A percentile compares a stretch with the other conserved stretches of the same genome.
phyloP scores from a whole-genome alignment of 257 asterid species.

The Ballota nigra region DNA sequence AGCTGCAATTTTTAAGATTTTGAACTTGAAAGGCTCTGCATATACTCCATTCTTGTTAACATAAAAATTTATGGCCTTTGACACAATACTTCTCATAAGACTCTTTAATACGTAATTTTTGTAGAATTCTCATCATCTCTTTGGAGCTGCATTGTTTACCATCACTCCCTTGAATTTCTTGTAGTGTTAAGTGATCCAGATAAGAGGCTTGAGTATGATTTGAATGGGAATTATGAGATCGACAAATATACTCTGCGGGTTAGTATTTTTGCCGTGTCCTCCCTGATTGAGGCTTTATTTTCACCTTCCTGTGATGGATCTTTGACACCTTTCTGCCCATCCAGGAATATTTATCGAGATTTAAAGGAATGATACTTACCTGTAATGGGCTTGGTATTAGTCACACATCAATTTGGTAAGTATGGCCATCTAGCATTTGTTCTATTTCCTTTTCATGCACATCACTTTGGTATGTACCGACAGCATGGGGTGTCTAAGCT shows the following conservation, averaged over 20 bases:
- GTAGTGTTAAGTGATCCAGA: constrained; percentile 70
- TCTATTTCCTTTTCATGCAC: constrained; percentile 9
- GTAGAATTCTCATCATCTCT: not conserved
- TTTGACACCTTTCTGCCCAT: constrained; percentile 9
- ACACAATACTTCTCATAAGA: not conserved
- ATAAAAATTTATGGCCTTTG: constrained; percentile 4
- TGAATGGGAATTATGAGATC: constrained; percentile 57
- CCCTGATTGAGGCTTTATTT: not conserved
- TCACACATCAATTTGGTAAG: constrained; percentile 50
- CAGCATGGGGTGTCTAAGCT: constrained; percentile 9
- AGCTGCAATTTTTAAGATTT: not conserved
- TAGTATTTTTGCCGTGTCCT: constrained; percentile 15
- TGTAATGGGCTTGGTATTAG: constrained; percentile 71
- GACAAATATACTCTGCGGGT: constrained; percentile 63
- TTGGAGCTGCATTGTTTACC: constrained; percentile 14
- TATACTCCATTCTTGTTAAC: not conserved
- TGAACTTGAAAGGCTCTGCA: not conserved
- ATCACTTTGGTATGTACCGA: not conserved
- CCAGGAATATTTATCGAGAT: constrained; percentile 68
- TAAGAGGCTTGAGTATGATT: constrained; percentile 61
- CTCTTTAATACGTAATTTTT: not conserved
- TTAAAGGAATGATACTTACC: constrained; percentile 70
- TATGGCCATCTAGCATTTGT: constrained; percentile 12
- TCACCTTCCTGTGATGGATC: constrained; percentile 20
- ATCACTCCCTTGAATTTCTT: constrained; percentile 14